Evolutionary conservation across 352 stramenopile genomes (phyloP).

Genomic region (Phytophthora fragariaefolia): DNA sequence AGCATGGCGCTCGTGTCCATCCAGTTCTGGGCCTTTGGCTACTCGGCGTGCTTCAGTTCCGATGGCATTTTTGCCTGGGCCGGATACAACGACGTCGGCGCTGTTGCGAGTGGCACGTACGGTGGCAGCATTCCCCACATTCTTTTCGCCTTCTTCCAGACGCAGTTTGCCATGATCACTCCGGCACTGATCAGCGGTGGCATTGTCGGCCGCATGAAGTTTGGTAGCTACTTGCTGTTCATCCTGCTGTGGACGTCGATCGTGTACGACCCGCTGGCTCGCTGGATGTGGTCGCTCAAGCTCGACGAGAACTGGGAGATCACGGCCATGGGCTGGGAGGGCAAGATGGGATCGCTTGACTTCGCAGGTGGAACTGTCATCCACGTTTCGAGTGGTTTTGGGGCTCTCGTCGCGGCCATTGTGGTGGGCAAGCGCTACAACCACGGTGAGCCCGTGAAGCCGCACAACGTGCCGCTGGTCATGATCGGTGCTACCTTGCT

Average conservation of each 20-base stretch:
- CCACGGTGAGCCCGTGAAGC: conserved; percentile 66
- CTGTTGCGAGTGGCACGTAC: conserved; percentile 52
- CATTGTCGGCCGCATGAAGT: conserved; percentile 88
- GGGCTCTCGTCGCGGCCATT: conserved; percentile 65
- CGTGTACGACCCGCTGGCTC: conserved; percentile 87
- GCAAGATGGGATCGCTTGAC: conserved; percentile 73
- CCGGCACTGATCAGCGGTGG: conserved; percentile 78
- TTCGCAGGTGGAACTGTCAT: conserved; percentile 88
- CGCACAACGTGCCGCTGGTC: conserved; percentile 84
- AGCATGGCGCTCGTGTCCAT: conserved; percentile 82
- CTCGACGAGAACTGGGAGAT: conserved; percentile 60
- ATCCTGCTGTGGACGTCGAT: conserved; percentile 79
- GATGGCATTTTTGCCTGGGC: conserved; percentile 69
- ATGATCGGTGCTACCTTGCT: conserved; percentile 79
- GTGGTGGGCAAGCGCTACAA: conserved; percentile 83
- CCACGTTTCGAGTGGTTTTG: conserved; percentile 80
- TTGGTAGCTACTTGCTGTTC: conserved; percentile 79
- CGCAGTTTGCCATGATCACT: conserved; percentile 84
- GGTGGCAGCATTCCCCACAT: conserved; percentile 70
- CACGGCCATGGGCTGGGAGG: conserved; percentile 61
- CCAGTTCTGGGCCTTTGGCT: conserved; percentile 83
- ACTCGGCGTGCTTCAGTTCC: conserved; percentile 73
- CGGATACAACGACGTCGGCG: conserved; percentile 66
- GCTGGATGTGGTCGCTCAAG: conserved; percentile 83
- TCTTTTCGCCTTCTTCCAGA: conserved; percentile 85